Percentiles rank a stretch among this genome's conserved stretches.
phyloP scores from a whole-genome alignment of 345 rosid genomes.

The Sapria himalayana region DNA sequence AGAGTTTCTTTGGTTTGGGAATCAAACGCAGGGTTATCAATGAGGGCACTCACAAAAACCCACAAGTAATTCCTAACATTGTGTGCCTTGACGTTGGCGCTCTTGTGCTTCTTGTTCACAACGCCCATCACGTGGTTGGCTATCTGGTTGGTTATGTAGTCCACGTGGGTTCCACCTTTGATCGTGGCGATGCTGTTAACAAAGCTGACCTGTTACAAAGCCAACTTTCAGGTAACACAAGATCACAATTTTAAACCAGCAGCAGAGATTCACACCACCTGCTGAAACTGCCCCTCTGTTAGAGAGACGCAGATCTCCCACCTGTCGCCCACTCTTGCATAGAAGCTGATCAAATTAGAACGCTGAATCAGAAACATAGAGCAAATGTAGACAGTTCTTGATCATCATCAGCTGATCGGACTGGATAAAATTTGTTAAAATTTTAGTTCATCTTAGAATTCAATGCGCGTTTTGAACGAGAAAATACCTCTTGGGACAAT shows the following conservation, averaged over 20 bases:
- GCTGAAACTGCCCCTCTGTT: conserved; percentile 93
- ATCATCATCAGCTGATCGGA: no score
- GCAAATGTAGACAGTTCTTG: conserved; percentile 4
- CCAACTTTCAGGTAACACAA: neutral
- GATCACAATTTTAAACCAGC: neutral
- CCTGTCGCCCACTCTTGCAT: conserved; percentile 54
- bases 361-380: conserved; percentile 2
- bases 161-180: conserved; percentile 99
- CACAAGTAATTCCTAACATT: conserved; percentile 78
- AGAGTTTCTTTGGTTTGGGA: conserved; percentile 97
- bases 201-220: conserved; percentile 59
- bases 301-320: conserved; percentile 79
- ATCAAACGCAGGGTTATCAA: conserved; percentile 98
- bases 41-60: conserved; percentile 91
- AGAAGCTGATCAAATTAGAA: conserved; percentile 24
- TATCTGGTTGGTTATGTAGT: conserved; percentile 72
- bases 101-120: conserved; percentile 78
- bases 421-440: no score
- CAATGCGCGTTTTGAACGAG: no score
- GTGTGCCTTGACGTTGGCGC: conserved; percentile 55
- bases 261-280: conserved; percentile 22
- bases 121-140: conserved; percentile 44
- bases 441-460: no score
- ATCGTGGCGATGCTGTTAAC: conserved; percentile 72
- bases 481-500: no score